Percentiles rank a stretch among this genome's conserved stretches.
phyloP scores from a whole-genome alignment of 2,329 filamentous ascomycete genomes.

The Reticulascus tulasneorum region DNA sequence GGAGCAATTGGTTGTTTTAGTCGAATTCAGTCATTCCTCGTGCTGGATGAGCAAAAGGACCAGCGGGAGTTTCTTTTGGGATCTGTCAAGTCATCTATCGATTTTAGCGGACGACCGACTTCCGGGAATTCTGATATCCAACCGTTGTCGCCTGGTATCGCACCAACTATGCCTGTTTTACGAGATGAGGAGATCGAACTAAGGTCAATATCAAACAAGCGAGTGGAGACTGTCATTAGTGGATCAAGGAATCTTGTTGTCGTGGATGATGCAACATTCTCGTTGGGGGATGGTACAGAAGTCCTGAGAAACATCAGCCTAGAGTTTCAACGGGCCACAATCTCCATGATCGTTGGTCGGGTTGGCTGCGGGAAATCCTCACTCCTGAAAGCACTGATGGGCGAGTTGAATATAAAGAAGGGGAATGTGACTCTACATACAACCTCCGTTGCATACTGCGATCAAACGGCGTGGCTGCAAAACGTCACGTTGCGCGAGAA shows the following conservation, averaged over 20 bases:
- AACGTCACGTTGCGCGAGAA: conserved; percentile 35
- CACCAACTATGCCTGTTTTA: neutral
- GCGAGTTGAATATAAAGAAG: conserved; percentile 27
- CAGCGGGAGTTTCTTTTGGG: conserved; percentile 5
- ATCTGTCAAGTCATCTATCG: conserved; percentile 4
- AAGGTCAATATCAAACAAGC: neutral
- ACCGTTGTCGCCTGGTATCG: conserved; percentile 11
- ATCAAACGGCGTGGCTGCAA: conserved; percentile 39
- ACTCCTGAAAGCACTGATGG: conserved; percentile 32
- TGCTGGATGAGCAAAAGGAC: conserved; percentile 20
- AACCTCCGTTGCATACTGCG: conserved; percentile 33
- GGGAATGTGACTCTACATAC: conserved; percentile 8
- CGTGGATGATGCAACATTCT: conserved; percentile 12
- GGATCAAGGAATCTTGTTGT: conserved; percentile 2
- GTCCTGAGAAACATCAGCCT: conserved; percentile 23
- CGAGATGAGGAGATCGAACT: neutral
- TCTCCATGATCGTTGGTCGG: conserved; percentile 35
- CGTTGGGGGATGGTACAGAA: conserved; percentile 8
- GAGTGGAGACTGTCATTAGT: neutral
- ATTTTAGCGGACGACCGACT: neutral
- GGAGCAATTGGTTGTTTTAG: conserved; percentile 27
- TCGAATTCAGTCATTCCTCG: conserved; percentile 28
- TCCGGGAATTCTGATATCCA: conserved; percentile 9
- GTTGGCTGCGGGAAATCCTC: conserved; percentile 42
- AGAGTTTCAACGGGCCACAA: conserved; percentile 9